Conservation (phyloP, 1,284 basidiomycete genomes). For the Mycena sp. region DNA sequence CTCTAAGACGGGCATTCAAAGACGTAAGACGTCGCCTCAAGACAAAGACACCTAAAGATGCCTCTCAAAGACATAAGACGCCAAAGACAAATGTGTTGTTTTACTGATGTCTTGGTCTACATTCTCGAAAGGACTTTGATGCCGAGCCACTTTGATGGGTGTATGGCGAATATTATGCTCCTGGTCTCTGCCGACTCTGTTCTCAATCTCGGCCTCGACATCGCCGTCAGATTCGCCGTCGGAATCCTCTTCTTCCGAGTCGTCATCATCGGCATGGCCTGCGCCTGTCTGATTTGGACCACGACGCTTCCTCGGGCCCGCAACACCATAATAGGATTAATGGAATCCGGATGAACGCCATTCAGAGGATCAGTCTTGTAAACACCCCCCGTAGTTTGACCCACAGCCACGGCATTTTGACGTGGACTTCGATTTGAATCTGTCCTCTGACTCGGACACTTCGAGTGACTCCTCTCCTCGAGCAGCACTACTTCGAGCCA, state of each 20-base stretch:
- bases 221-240: not conserved
- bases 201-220: not conserved
- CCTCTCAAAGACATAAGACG: too few species aligned
- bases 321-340: conserved; percentile 4
- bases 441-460: too few species aligned
- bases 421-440: too few species aligned
- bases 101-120: too few species aligned
- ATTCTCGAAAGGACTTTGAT: not conserved
- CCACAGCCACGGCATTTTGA: too few species aligned
- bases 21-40: too few species aligned
- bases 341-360: conserved; percentile 5
- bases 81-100: too few species aligned
- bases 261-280: not conserved
- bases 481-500: too few species aligned
- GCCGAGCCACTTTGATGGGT: not conserved
- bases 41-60: too few species aligned
- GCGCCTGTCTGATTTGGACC: not conserved
- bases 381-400: not conserved
- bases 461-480: too few species aligned
- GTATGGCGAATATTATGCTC: conserved; percentile 1
- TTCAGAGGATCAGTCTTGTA: not conserved
- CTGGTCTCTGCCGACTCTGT: not conserved
- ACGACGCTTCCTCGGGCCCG: not conserved
- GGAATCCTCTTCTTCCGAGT: not conserved
- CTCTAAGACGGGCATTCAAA: too few species aligned